Evolutionary conservation across 768 basidiomycete genomes (phyloP).

Genomic region (Macrocybe gigantea): DNA sequence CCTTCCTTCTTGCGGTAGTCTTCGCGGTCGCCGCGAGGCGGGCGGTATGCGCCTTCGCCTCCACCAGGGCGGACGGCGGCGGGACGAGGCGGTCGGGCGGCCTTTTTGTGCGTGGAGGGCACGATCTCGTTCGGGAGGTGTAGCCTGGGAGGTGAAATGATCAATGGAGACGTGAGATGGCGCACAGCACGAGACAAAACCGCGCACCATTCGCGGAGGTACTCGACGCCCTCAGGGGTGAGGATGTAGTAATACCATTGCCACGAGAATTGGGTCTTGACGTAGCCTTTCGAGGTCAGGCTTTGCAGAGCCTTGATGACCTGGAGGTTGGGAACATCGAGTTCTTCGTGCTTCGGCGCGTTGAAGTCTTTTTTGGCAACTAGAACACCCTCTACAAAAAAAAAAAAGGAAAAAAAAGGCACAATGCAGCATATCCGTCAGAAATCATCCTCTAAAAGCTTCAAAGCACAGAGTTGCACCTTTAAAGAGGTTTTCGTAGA

Average conservation of each 20-base stretch:
- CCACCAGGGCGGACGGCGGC: slow-evolving; percentile 66
- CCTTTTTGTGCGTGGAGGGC: slow-evolving; percentile 96
- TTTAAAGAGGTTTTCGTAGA: slow-evolving; percentile 99
- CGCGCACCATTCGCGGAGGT: slow-evolving; percentile 82
- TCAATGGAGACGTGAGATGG: neutral
- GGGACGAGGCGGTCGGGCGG: slow-evolving; percentile 80
- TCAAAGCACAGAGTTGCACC: slow-evolving; percentile 41
- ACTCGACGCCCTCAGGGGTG: slow-evolving; percentile 96
- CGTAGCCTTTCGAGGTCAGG: slow-evolving; percentile 70
- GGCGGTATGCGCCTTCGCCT: slow-evolving; percentile 79
- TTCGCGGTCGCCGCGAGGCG: slow-evolving; percentile 85
- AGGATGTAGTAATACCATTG: slow-evolving; percentile 98
- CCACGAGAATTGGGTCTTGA: slow-evolving; percentile 99
- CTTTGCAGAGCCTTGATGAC: slow-evolving; percentile 71
- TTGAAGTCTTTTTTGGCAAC: slow-evolving; percentile 99
- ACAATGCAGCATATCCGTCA: neutral
- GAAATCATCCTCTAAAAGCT: neutral
- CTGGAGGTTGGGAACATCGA: slow-evolving; percentile 64
- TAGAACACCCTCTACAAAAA: slow-evolving; percentile 76
- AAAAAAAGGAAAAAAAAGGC: neutral
- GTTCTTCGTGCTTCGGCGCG: slow-evolving; percentile 92
- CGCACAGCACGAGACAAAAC: neutral
- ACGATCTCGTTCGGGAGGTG: slow-evolving; percentile 96
- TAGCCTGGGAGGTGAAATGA: slow-evolving; percentile 48
- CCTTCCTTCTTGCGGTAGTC: slow-evolving; percentile 92